A percentile compares a stretch with the other conserved stretches of the same genome.
Conservation (phyloP, 164 flowering plant genomes). For the Tetracentron sinense region DNA sequence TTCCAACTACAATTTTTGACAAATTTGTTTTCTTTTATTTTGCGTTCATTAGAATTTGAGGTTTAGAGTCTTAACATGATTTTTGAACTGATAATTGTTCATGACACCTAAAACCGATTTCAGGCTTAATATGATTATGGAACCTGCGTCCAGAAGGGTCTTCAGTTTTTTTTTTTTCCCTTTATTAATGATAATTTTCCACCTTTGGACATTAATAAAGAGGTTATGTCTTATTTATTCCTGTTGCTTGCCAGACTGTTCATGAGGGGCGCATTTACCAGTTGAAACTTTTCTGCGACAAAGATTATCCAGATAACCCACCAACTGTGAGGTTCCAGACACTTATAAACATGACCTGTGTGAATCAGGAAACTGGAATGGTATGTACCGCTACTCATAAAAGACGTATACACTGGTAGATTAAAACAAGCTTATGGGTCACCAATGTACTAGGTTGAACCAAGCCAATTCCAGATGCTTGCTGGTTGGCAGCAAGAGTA, state of each 20-base stretch:
- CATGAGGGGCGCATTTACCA: conserved; percentile 83
- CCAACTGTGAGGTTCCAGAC: conserved; percentile 73
- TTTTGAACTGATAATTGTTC: not conserved
- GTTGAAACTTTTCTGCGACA: conserved; percentile 72
- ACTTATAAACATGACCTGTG: conserved; percentile 74
- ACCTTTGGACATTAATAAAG: not conserved
- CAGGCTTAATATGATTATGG: not conserved
- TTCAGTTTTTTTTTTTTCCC: not conserved
- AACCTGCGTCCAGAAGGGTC: not conserved
- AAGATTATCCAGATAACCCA: conserved; percentile 73
- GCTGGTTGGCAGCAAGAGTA: conserved; percentile 65
- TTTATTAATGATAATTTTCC: not conserved
- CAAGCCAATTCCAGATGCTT: conserved; percentile 69
- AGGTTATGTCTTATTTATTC: not conserved
- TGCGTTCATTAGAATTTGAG: not conserved
- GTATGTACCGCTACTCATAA: conserved; percentile 30
- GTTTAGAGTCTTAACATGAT: not conserved
- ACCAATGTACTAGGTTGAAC: conserved; percentile 57
- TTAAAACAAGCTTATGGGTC: conserved; percentile 5
- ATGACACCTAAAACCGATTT: not conserved
- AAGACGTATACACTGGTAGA: not conserved
- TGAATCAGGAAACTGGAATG: conserved; percentile 76
- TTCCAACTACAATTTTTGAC: too few relatives aligned
- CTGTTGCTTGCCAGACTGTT: conserved; percentile 46
- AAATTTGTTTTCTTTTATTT: too few relatives aligned